Evolutionary conservation across 2,329 filamentous ascomycete genomes (phyloP).

Genomic region (Fusarium torulosum): DNA sequence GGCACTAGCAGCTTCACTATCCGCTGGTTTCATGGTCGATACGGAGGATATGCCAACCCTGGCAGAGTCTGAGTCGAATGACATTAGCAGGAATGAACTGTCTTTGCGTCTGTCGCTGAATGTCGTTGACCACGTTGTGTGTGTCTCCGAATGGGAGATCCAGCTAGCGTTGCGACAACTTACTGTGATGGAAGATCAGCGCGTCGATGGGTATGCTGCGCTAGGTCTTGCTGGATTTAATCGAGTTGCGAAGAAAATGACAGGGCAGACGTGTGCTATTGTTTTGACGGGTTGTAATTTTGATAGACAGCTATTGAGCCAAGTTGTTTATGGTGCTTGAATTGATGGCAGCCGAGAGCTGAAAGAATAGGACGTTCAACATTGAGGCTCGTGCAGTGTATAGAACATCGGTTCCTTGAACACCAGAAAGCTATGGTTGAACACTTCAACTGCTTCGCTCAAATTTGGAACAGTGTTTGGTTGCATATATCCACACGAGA

Average conservation of each 20-base stretch:
- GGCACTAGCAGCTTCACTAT: background rate
- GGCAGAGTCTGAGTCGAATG: background rate
- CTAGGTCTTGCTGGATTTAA: conserved; percentile 2
- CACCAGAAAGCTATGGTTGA: too few relatives aligned
- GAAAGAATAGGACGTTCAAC: too few relatives aligned
- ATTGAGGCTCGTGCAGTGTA: too few relatives aligned
- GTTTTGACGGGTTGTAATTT: background rate
- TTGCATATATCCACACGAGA: too few relatives aligned
- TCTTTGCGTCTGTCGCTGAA: background rate
- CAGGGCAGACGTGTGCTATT: background rate
- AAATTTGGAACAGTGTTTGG: too few relatives aligned
- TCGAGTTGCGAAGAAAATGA: background rate
- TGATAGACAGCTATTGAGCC: background rate
- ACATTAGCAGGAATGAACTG: background rate
- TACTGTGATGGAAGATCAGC: background rate
- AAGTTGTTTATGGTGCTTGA: background rate
- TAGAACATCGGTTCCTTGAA: too few relatives aligned
- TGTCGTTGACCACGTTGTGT: conserved; percentile 2
- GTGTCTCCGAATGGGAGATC: background rate
- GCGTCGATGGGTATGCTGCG: conserved; percentile 6
- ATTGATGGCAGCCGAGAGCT: too few relatives aligned
- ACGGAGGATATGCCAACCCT: background rate
- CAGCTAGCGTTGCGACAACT: conserved; percentile 2
- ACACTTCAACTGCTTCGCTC: too few relatives aligned
- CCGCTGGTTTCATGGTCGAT: background rate